Base-by-base conservation (phyloP, 2,329 filamentous ascomycete genomes). In the Huntiella savannae region DNA sequence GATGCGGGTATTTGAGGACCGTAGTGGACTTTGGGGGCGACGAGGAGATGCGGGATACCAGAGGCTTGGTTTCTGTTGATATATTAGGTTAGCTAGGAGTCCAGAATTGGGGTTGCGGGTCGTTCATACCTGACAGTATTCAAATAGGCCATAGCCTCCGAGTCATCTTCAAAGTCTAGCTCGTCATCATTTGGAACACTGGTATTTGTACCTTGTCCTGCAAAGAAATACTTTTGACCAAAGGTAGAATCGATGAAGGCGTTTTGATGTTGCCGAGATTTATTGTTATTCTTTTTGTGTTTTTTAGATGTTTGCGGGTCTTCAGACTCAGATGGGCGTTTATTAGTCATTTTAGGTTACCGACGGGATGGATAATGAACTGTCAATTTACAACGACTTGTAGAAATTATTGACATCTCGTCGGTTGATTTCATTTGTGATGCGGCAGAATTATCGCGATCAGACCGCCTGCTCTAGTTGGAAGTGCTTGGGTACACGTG, bases 221-320 rank as follows among this genome's bases (percentile, higher is more conserved):
- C 77, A 54, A 86, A 81, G 38, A 79, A 79, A 55, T 75, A 75
- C 59, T 76, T 73, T 60, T 84, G 80, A 36, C 81, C 81, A 59
- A 76, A 83, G 2, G 74, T 71, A 7, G 74, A 70, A 57, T 84
- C 71, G 49, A 77, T 67, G 42, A 63, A 61, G 4, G 64, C 62
- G 52, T 65, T 62, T 49, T 65, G 60, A 45, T 64, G 61, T 44
- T 64, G 60, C 3, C 48, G 63, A 61, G 53, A 63, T 61, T 50
- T 65, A 58, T 47, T 63, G 60, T 43, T 62, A 5, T 28, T 15
- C 41, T 47, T 50, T 15, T 46, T 43, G 4, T 15, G 17, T 13
- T 43, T 43, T 35, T 50, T 50, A 4, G 48, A 19, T 22, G 41
- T 10, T 28, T 28, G 22, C 6, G 8, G 3, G 22, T 28, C 22